A percentile compares a stretch with the other conserved stretches of the same genome.
Evolutionary conservation across 176 grass and related monocot genomes (phyloP).

Genomic region (Miscanthus lutarioriparius): DNA sequence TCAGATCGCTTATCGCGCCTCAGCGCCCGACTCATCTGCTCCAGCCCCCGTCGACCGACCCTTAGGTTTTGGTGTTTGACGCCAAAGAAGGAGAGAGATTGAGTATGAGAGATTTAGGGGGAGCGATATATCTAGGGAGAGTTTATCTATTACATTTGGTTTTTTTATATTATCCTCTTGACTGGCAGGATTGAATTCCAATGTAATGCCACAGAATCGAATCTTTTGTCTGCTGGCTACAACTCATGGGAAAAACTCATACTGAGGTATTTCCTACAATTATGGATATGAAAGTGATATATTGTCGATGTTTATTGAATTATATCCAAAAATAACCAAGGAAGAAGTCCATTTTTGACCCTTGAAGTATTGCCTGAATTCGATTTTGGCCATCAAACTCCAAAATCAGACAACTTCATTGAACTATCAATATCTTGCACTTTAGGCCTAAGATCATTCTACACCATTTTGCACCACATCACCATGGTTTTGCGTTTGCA

Average conservation of each 20-base stretch:
- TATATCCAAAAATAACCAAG: not conserved
- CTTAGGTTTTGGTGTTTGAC: no score
- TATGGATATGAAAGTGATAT: constrained; percentile 18
- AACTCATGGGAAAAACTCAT: constrained; percentile 77
- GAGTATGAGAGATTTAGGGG: no score
- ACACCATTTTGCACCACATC: not conserved
- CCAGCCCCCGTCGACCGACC: no score
- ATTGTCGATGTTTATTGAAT: not conserved
- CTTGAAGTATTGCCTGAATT: not conserved
- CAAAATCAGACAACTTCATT: not conserved
- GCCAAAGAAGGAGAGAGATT: no score
- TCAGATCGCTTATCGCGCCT: no score
- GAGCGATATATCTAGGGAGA: no score
- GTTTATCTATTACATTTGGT: no score
- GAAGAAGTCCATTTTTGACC: not conserved
- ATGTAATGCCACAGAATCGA: constrained; percentile 62
- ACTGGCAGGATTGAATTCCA: constrained; percentile 74
- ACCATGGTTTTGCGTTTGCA: not conserved
- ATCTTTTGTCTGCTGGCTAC: constrained; percentile 73
- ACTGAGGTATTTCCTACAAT: constrained; percentile 56
- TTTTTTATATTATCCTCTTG: no score
- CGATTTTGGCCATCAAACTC: not conserved
- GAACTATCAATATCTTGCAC: not conserved
- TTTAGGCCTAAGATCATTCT: not conserved
- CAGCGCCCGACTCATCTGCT: no score